Conservation (phyloP, 1,139 yeast genomes). For the Candida sanyaensis region DNA sequence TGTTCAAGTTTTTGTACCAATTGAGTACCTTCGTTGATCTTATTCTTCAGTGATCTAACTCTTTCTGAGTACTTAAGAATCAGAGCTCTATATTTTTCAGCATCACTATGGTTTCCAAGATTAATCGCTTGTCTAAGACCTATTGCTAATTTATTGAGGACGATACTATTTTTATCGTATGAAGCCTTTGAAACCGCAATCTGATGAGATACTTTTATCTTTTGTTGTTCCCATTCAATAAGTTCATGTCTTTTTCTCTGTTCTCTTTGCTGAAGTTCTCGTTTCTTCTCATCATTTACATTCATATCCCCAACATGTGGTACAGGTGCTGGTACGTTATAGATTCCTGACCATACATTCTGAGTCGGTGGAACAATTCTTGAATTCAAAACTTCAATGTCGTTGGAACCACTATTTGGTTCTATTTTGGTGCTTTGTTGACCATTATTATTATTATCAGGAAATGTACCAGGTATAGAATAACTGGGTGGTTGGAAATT, state of each 20-base stretch:
- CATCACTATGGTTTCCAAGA: constrained; percentile 4
- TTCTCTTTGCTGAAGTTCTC: constrained; percentile 8
- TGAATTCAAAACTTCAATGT: background rate
- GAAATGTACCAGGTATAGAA: background rate
- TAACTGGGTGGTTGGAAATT: background rate
- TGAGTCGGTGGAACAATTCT: background rate
- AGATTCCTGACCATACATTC: constrained; percentile 6
- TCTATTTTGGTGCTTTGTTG: background rate
- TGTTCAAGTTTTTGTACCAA: constrained; percentile 3
- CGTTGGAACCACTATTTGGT: background rate
- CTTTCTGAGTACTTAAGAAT: background rate
- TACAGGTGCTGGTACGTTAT: constrained; percentile 37
- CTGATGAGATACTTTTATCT: background rate
- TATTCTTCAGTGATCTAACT: constrained; percentile 1
- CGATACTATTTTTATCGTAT: background rate
- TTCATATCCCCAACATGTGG: constrained; percentile 21
- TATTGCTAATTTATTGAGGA: background rate
- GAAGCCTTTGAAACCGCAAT: constrained; percentile 2
- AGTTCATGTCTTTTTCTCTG: constrained; percentile 6
- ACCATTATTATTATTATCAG: background rate
- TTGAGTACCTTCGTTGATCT: constrained; percentile 5
- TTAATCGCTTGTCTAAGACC: constrained; percentile 1
- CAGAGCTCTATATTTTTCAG: background rate
- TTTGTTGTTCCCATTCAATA: constrained; percentile 4
- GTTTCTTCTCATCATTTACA: constrained; percentile 1